phyloP scores from a whole-genome alignment of 169 alveolate genomes.

The Amoebophrya sp. region DNA sequence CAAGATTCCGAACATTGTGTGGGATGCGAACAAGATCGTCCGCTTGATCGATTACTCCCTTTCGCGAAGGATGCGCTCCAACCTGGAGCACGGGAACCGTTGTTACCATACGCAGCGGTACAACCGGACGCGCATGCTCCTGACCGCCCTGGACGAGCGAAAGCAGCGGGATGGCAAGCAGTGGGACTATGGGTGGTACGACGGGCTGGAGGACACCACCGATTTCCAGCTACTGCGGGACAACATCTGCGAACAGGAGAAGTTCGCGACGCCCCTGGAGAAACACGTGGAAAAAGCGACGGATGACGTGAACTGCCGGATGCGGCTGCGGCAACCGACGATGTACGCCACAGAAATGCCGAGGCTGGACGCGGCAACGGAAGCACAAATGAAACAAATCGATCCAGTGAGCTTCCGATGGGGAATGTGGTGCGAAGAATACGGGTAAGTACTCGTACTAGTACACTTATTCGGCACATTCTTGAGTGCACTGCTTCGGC shows the following conservation, averaged over 20 bases:
- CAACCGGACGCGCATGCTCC: not conserved
- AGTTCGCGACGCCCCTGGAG: not conserved
- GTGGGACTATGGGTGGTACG: too few relatives aligned
- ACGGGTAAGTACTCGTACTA: too few relatives aligned
- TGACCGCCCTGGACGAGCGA: not conserved
- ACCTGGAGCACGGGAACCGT: not conserved
- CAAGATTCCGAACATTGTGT: not conserved
- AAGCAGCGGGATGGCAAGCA: too few relatives aligned
- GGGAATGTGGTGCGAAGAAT: not conserved
- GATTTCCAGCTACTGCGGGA: too few relatives aligned
- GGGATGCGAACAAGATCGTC: not conserved
- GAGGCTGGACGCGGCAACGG: not conserved
- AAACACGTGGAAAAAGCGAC: not conserved
- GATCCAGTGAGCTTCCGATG: not conserved
- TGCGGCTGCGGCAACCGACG: not conserved
- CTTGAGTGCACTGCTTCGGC: too few relatives aligned
- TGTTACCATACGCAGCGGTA: not conserved
- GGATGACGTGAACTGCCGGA: not conserved
- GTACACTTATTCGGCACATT: too few relatives aligned
- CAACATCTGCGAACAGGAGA: not conserved
- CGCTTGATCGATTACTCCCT: not conserved
- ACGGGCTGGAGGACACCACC: too few relatives aligned
- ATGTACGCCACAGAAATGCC: not conserved
- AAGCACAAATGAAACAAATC: too few relatives aligned
- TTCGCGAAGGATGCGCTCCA: not conserved